A percentile compares a stretch with the other conserved stretches of the same genome.
Evolutionary conservation across 2,329 filamentous ascomycete species (phyloP).

Genomic region (Neophaeococcomyces mojaviensis): DNA sequence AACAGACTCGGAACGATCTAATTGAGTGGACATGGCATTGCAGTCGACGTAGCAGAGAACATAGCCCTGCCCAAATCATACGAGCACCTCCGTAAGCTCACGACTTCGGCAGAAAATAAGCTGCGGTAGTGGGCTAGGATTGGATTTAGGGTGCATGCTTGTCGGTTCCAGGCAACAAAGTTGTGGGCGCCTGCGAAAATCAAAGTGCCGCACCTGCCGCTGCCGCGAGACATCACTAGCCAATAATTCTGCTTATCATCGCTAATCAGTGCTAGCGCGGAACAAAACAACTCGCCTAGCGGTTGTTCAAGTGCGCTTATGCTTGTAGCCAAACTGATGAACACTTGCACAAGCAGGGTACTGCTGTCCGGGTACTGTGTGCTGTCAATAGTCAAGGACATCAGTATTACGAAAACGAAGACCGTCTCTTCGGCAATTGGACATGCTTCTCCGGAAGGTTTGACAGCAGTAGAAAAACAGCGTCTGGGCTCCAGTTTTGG

Average conservation of each 20-base stretch:
- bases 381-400: not conserved
- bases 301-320: not conserved
- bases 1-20: too few species aligned
- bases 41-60: too few species aligned
- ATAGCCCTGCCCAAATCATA: too few species aligned
- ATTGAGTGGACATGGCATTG: too few species aligned
- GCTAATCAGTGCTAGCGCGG: not conserved
- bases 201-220: not conserved
- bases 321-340: too few species aligned
- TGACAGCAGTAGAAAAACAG: not conserved
- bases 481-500: not conserved
- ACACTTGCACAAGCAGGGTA: too few species aligned
- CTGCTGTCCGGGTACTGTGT: too few species aligned
- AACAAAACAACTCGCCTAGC: not conserved
- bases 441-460: not conserved
- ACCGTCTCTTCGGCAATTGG: not conserved
- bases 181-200: not conserved
- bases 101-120: too few species aligned
- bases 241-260: not conserved
- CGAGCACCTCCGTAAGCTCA: too few species aligned
- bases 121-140: too few species aligned
- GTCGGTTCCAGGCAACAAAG: not conserved
- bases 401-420: not conserved
- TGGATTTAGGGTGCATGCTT: not conserved
- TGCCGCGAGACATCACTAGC: not conserved